Evolutionary conservation across 768 basidiomycete genomes (phyloP).

Genomic region (Hemileccinum impolitum): DNA sequence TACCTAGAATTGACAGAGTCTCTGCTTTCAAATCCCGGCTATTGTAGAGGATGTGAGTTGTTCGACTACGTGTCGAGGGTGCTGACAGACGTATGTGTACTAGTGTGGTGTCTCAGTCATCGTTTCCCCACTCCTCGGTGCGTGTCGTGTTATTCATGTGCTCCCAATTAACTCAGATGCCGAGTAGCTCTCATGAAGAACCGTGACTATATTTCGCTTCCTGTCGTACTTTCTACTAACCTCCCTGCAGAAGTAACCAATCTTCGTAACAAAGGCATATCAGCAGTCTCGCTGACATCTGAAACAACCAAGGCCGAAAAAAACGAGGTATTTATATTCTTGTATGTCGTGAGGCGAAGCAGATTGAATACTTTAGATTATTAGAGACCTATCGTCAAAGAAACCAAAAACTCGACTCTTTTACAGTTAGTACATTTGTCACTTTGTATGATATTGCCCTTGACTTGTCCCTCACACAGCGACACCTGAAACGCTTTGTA

Average conservation of each 20-base stretch:
- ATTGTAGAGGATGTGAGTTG: slow-evolving; percentile 52
- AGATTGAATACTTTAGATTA: slow-evolving; percentile 44
- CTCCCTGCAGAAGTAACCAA: slow-evolving; percentile 55
- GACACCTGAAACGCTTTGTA: slow-evolving; percentile 73
- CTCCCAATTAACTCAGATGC: neutral
- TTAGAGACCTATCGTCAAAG: slow-evolving; percentile 56
- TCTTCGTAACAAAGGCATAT: slow-evolving; percentile 51
- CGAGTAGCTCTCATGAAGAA: slow-evolving; percentile 75
- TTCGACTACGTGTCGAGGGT: neutral
- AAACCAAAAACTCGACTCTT: slow-evolving; percentile 59
- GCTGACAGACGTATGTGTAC: neutral
- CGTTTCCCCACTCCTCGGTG: slow-evolving; percentile 74
- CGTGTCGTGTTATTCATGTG: slow-evolving; percentile 10
- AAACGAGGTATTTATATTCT: slow-evolving; percentile 39
- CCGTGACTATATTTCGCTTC: slow-evolving; percentile 43
- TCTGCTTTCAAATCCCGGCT: slow-evolving; percentile 86
- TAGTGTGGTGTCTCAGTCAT: slow-evolving; percentile 72
- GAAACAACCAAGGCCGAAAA: slow-evolving; percentile 57
- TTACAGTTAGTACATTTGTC: slow-evolving; percentile 53
- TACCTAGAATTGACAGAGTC: slow-evolving; percentile 44
- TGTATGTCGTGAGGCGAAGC: neutral
- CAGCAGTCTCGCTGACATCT: slow-evolving; percentile 62
- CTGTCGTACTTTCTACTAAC: slow-evolving; percentile 1
- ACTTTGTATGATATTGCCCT: neutral
- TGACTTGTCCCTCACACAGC: slow-evolving; percentile 37